phyloP scores from a whole-genome alignment of 495 filamentous ascomycete species.

The Podospora bellae-mahoneyi region DNA sequence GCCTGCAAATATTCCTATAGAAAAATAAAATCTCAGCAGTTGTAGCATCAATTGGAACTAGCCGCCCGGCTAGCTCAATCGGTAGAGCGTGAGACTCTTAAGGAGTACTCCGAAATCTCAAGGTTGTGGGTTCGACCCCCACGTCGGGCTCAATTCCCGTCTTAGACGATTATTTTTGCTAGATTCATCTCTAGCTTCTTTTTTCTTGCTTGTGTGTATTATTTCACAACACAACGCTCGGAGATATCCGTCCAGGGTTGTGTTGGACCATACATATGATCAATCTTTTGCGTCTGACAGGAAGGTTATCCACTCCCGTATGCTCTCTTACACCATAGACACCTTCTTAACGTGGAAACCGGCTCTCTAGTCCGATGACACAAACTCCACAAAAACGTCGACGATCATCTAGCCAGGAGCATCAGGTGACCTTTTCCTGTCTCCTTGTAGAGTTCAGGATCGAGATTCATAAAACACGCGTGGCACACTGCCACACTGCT shows the following conservation, averaged over 20 bases:
- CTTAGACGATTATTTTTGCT: constrained; percentile 15
- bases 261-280: background rate
- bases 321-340: background rate
- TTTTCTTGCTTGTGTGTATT: background rate
- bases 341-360: background rate
- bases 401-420: background rate
- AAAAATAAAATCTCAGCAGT: background rate
- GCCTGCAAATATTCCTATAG: background rate
- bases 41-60: constrained; percentile 1
- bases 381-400: background rate
- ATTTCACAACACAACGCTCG: background rate
- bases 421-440: background rate
- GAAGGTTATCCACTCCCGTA: background rate
- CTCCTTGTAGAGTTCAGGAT: background rate
- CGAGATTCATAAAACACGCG: background rate
- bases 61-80: constrained; percentile 65
- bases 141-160: constrained; percentile 35
- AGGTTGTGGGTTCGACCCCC: constrained; percentile 35
- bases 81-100: constrained; percentile 64
- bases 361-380: background rate
- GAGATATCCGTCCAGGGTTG: background rate
- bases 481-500: background rate
- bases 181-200: background rate
- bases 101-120: constrained; percentile 25
- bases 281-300: background rate